A percentile compares a stretch with the other conserved stretches of the same genome.
phyloP scores from a whole-genome alignment of 495 filamentous ascomycete species.

The Penicillium roqueforti region DNA sequence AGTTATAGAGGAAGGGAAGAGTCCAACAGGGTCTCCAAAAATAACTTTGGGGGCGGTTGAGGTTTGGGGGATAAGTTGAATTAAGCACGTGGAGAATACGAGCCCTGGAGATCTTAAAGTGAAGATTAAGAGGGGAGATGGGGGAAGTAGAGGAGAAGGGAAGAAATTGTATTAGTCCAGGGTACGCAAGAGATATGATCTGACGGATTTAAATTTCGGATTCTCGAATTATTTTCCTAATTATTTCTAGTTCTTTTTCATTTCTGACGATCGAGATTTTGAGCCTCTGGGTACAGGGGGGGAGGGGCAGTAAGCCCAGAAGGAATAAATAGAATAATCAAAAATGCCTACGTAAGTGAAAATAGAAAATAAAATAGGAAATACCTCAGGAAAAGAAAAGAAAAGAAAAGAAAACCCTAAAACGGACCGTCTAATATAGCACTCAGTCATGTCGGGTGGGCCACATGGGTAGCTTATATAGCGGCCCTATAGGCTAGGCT shows the following conservation, averaged over 20 bases:
- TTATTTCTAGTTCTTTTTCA: slow-evolving; percentile 2
- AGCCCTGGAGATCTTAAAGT: not conserved
- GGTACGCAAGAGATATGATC: slow-evolving; percentile 5
- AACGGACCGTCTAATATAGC: slow-evolving; percentile 4
- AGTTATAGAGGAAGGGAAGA: not conserved
- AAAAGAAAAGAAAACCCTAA: not conserved
- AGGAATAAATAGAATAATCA: not conserved
- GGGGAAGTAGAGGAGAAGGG: not conserved
- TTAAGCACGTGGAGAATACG: slow-evolving; percentile 24
- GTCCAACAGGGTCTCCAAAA: slow-evolving; percentile 12
- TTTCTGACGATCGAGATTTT: slow-evolving; percentile 23
- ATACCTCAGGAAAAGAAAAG: not conserved
- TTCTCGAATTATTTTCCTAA: slow-evolving; percentile 2
- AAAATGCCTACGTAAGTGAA: not conserved
- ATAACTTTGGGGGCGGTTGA: slow-evolving; percentile 9
- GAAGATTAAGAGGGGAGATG: not conserved
- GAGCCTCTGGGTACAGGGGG: slow-evolving; percentile 23
- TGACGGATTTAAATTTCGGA: not conserved
- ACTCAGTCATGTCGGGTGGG: not conserved
- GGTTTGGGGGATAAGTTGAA: slow-evolving; percentile 9
- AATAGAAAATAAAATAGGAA: not conserved
- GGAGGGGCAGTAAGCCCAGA: not conserved
- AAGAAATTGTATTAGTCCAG: not conserved
- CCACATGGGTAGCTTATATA: slow-evolving; percentile 13
- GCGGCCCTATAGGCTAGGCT: slow-evolving; percentile 21